Evolutionary conservation across 139 green algal genomes (phyloP).

Genomic region (Monoraphidium neglectum): DNA sequence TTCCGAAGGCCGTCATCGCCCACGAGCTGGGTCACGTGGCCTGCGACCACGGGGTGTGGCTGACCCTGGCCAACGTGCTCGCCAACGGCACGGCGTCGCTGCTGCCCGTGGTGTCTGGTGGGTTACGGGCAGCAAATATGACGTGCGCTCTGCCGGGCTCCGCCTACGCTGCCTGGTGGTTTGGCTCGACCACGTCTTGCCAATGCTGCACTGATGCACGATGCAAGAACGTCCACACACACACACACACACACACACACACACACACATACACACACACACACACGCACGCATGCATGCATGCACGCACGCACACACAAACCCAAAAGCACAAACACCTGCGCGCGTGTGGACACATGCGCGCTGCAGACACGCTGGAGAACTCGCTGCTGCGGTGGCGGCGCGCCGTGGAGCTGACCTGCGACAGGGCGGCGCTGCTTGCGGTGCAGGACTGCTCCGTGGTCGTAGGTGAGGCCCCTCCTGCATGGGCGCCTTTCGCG

Average conservation of each 20-base stretch:
- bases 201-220: no score
- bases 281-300: background rate
- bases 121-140: background rate
- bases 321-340: background rate
- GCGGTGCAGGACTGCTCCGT: constrained; percentile 71
- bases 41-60: constrained; percentile 96
- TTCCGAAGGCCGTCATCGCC: constrained; percentile 51
- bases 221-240: no score
- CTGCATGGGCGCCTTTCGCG: no score
- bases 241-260: no score
- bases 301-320: background rate
- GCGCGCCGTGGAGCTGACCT: constrained; percentile 94
- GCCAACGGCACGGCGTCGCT: constrained; percentile 76
- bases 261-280: no score
- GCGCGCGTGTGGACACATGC: no score
- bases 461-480: constrained; percentile 17
- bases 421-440: constrained; percentile 92
- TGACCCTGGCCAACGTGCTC: constrained; percentile 92
- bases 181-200: no score
- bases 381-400: constrained; percentile 86
- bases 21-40: constrained; percentile 83
- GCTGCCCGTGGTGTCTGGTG: constrained; percentile 62
- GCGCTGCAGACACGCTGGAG: constrained; percentile 53
- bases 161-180: no score
- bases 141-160: no score